Evolutionary conservation across 768 basidiomycete species (phyloP).

Genomic region (Collybiopsis confluens): DNA sequence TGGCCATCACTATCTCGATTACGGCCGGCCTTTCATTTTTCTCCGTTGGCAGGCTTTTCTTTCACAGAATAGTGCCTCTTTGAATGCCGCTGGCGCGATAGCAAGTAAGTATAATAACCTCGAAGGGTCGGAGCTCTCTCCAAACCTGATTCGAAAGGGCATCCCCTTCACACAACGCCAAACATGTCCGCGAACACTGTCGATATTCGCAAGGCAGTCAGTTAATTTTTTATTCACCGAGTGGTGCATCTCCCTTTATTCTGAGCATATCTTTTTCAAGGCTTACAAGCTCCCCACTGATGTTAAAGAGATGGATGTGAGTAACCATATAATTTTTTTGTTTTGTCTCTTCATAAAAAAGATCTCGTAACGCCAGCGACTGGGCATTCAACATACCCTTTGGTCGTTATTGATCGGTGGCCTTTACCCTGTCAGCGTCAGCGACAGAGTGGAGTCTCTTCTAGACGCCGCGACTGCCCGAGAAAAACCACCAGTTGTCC

Average conservation of each 20-base stretch:
- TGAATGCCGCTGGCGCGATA: background rate
- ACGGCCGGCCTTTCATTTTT: background rate
- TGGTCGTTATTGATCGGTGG: constrained; percentile 21
- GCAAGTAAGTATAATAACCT: background rate
- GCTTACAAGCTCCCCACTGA: constrained; percentile 7
- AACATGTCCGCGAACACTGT: background rate
- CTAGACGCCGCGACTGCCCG: constrained; percentile 9
- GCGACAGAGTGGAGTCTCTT: constrained; percentile 11
- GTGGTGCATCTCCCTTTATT: background rate
- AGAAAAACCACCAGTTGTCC: constrained; percentile 10
- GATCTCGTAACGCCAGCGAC: constrained; percentile 12
- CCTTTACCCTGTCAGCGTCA: constrained; percentile 17
- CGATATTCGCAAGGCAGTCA: constrained; percentile 2
- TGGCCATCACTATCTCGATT: background rate
- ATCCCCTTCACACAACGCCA: background rate
- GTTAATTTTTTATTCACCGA: background rate
- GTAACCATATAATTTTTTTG: background rate
- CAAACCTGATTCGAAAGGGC: background rate
- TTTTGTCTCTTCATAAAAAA: background rate
- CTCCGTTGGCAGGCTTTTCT: background rate
- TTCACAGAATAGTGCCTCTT: background rate
- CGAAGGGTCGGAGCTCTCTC: background rate
- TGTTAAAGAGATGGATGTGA: constrained; percentile 6
- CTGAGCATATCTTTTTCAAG: background rate
- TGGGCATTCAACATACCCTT: constrained; percentile 21